phyloP scores from a whole-genome alignment of 768 basidiomycete species.

The Tricholoma furcatifolium region DNA sequence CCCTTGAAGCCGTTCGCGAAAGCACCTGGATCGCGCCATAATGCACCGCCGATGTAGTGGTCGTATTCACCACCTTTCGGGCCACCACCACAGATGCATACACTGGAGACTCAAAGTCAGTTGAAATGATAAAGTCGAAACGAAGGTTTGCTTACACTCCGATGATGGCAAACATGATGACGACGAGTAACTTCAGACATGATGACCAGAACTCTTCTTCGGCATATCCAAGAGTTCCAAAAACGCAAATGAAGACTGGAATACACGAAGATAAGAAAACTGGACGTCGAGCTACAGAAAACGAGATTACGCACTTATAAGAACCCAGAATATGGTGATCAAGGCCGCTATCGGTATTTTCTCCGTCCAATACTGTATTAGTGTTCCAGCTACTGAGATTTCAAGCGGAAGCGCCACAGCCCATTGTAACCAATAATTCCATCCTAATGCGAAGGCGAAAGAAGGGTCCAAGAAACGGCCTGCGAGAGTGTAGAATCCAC shows the following conservation, averaged over 20 bases:
- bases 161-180: conserved; percentile 45
- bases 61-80: conserved; percentile 33
- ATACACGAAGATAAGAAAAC: background rate
- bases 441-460: conserved; percentile 49
- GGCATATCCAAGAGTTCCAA: conserved; percentile 46
- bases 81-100: conserved; percentile 43
- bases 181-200: conserved; percentile 42
- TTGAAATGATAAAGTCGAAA: background rate
- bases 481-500: conserved; percentile 48
- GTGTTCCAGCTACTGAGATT: conserved; percentile 43
- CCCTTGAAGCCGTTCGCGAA: conserved; percentile 47
- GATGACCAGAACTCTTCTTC: conserved; percentile 54
- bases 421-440: conserved; percentile 51
- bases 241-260: conserved; percentile 36
- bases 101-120: conserved; percentile 19
- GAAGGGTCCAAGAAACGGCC: conserved; percentile 46
- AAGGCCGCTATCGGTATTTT: conserved; percentile 39
- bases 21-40: conserved; percentile 38
- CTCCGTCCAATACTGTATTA: conserved; percentile 42
- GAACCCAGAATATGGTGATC: conserved; percentile 44
- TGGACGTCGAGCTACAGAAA: no score
- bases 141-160: conserved; percentile 32
- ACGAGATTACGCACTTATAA: conserved; percentile 29
- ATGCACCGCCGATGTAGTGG: conserved; percentile 36
- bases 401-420: conserved; percentile 42